These are phyloP conservation scores for Alliaria petiolata DNA, from an alignment of 345 rosid genomes.

Conservation along the genomic window DNA sequence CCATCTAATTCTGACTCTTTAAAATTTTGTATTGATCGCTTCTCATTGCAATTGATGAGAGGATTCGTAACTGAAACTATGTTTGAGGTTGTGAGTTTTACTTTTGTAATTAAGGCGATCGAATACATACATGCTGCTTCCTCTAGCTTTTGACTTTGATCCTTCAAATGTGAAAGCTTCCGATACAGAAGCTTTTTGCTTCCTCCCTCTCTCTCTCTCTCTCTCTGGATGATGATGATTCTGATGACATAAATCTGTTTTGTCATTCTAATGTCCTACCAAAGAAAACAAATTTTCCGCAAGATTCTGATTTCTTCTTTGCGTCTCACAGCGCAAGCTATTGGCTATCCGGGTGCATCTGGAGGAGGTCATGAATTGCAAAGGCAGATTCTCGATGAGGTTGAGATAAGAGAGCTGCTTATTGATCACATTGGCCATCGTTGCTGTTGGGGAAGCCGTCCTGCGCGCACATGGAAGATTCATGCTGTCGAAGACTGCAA, in stretches of 20 bases:
- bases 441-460: conserved; percentile 99
- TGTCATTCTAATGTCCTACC: background rate
- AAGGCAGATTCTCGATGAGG: conserved; percentile 77
- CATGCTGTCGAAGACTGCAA: conserved; percentile 84
- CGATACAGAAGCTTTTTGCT: background rate
- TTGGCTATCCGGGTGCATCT: conserved; percentile 51
- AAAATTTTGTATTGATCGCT: background rate
- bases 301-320: conserved; percentile 10
- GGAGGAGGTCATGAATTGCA: conserved; percentile 52
- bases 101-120: background rate
- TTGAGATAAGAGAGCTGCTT: conserved; percentile 90
- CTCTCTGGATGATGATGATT: background rate
- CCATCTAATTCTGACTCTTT: background rate
- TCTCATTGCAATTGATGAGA: background rate
- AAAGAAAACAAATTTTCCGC: background rate
- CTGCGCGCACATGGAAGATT: conserved; percentile 96
- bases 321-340: conserved; percentile 56
- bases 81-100: background rate
- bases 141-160: background rate
- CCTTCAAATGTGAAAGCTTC: background rate
- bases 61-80: background rate
- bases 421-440: conserved; percentile 90
- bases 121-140: background rate
- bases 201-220: too few species aligned
- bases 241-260: too few species aligned